Evolutionary conservation across 208 protist genomes (phyloP), one percentile per base, ranked within the genome.

Genomic region (Porcisia hertigi): DNA sequence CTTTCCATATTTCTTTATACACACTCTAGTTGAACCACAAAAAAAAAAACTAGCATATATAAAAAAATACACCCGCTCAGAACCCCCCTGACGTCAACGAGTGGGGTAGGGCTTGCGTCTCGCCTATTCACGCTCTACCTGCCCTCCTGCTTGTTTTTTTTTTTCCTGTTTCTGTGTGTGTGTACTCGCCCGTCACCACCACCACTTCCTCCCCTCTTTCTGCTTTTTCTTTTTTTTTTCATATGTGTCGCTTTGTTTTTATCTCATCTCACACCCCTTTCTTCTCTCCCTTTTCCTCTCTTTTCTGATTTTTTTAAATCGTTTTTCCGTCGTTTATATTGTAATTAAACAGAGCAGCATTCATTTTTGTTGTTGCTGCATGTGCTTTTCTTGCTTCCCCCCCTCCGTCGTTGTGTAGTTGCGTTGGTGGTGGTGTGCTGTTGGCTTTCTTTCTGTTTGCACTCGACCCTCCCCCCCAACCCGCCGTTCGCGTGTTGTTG

Each of bases 151-250:
- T 69, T 52, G 1, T 67, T 41, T 62, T 18, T 54, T 30, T 53
- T 36, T 45, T 54, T 79, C 0, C 25, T 81, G 25, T 12, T 52
- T 49, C 5, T 66, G 49, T 65, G 8, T 70, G 4, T 59, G 1
- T 16, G 7, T 63, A 11, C 2, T 18, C 30, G 25, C 36, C 7
- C 8, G n/a, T 62, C 52, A 39, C 9, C 30, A 3, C 39, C 63
- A 4, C 18, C 63, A 34, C 39, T 34, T 73, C 55, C 79, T 65
- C 66, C 73, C 60, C 41, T 73, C 64, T 63, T 60, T 71, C n/a
- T 53, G 67, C 60, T 62, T 43, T 76, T 39, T 66, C 23, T 77
- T 78, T 18, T 69, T 8, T 25, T 20, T 58, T 76, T 18, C 66
- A n/a, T 30, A 30, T 30, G 30, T 30, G 30, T 30, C 30, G 30